Evolutionary conservation across 768 basidiomycete genomes (phyloP).

Genomic region (Filobasidium wieringae): DNA sequence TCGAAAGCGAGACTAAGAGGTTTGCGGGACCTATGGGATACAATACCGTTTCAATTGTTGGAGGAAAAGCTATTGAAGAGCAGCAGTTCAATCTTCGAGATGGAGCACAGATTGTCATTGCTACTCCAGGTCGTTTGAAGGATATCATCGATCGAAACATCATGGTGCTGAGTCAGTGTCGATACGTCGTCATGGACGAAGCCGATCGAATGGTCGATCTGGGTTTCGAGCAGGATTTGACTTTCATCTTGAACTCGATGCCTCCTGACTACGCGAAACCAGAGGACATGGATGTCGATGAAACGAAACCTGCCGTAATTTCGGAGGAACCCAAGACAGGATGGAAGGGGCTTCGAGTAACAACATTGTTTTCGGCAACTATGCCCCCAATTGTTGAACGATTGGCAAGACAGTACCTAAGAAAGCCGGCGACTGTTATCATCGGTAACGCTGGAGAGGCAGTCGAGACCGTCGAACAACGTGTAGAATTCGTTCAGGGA

Average conservation of each 20-base stretch:
- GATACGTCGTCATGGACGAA: constrained; percentile 99
- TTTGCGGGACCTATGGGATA: constrained; percentile 84
- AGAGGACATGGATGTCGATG: constrained; percentile 55
- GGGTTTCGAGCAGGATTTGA: constrained; percentile 88
- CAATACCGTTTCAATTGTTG: constrained; percentile 93
- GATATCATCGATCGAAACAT: constrained; percentile 95
- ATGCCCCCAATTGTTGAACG: constrained; percentile 45
- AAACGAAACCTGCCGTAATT: constrained; percentile 39
- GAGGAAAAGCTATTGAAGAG: constrained; percentile 91
- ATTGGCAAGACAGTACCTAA: constrained; percentile 83
- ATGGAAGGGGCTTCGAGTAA: constrained; percentile 49
- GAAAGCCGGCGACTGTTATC: constrained; percentile 84
- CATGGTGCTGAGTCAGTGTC: constrained; percentile 88
- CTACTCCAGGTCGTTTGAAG: constrained; percentile 94
- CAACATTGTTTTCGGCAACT: constrained; percentile 73
- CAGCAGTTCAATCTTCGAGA: constrained; percentile 97
- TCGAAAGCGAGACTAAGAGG: constrained; percentile 81
- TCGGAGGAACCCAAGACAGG: constrained; percentile 16
- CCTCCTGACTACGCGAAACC: constrained; percentile 80
- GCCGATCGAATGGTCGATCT: constrained; percentile 98
- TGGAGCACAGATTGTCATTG: constrained; percentile 96
- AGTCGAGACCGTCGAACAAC: constrained; percentile 94
- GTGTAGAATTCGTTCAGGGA: constrained; percentile 79
- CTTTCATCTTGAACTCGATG: constrained; percentile 85
- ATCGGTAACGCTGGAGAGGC: constrained; percentile 97